Evolutionary conservation across 129 eudicot genomes (phyloP).

Genomic region (Erigeron canadensis): DNA sequence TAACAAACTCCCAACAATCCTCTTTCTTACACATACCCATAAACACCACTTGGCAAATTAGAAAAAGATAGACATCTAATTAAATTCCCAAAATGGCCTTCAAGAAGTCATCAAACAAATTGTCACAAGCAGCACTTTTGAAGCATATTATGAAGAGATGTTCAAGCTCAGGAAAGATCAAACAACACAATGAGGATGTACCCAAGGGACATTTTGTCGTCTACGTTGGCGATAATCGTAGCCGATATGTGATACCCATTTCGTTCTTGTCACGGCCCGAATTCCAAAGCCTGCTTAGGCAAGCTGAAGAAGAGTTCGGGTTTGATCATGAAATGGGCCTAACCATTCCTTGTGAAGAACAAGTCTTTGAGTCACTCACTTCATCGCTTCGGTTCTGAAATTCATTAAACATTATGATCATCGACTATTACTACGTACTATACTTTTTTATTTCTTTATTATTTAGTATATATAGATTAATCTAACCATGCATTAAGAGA

Average conservation of each 20-base stretch:
- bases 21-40: neutral
- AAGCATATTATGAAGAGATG: constrained; percentile 74
- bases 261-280: constrained; percentile 55
- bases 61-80: neutral
- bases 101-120: constrained; percentile 62
- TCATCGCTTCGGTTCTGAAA: constrained; percentile 42
- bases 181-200: constrained; percentile 71
- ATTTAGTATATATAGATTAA: constrained; percentile 4
- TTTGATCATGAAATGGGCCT: constrained; percentile 88
- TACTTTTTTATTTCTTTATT: neutral
- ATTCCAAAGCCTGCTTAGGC: constrained; percentile 60
- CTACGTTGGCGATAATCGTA: constrained; percentile 69
- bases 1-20: constrained; percentile 10
- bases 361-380: constrained; percentile 56
- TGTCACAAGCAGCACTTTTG: constrained; percentile 61
- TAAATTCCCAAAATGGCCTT: constrained; percentile 49
- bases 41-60: neutral
- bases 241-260: constrained; percentile 71
- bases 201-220: constrained; percentile 89
- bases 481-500: constrained; percentile 29
- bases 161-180: constrained; percentile 73
- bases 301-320: constrained; percentile 86
- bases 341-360: constrained; percentile 77
- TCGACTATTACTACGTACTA: neutral
- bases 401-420: neutral